Evolutionary conservation across 352 stramenopile species (phyloP), one percentile per base, ranked within the genome.

Genomic region (Globisporangium middletonii): DNA sequence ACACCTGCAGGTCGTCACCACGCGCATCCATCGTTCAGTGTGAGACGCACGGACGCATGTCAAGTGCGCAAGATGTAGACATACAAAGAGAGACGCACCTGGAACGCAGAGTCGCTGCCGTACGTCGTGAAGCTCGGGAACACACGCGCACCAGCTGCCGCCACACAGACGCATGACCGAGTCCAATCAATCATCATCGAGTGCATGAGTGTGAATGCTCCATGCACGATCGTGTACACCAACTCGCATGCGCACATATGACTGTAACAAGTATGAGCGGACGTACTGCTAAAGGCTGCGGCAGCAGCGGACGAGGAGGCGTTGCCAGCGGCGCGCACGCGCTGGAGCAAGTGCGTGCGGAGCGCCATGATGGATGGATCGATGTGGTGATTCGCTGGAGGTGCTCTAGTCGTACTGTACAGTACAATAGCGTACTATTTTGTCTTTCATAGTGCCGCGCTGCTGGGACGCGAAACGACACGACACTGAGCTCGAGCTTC

Each of bases 121-220:
- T 93, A 93, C 27, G 77, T 57, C 23, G 72, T 76, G 60, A 93
- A 92, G 60, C 70, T 89, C 15, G 83, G 83, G 65, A 89, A 93
- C 42, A 88, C 78, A 41, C 83, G 83, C 59, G 75, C 71, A 50
- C 69, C 62, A 35, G 74, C 73, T 83, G 52, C 55, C 62, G 33
- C 33, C 33, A 12, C 33, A 38, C 33, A 38, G 23, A 23, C 23
- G 23, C 23, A 23, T 23, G 33, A 38, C 6, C 33, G 33, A 38
- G 33, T 38, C 33, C 33, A 38, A 38, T 38, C 30, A 35, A 12
- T 9, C 1, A 38, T 0, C 33, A 13, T 9, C 6, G 12, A 13
- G 33, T 2, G 6, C 33, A 38, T 38, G 33, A 13, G 33, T 13
- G 33, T 9, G 30, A 35, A 8, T 35, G 33, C 33, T 38, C 33